A percentile compares a stretch with the other conserved stretches of the same genome.
These are phyloP conservation scores for Chamaenerion angustifolium DNA, from an alignment of 345 rosid genomes.

Conservation along the genomic window DNA sequence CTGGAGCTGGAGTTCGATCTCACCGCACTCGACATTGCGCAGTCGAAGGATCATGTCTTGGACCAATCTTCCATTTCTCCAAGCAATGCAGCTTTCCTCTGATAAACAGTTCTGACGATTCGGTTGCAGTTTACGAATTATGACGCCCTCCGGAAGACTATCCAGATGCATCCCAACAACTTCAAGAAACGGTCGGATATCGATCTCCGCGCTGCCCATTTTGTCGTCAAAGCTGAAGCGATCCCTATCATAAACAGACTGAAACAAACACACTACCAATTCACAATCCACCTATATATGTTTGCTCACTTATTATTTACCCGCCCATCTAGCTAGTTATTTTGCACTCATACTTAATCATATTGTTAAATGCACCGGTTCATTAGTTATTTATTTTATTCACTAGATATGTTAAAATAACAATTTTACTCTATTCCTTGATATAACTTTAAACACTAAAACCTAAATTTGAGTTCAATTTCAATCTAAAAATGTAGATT, in stretches of 20 bases:
- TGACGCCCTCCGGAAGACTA: conserved; percentile 19
- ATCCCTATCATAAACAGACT: conserved; percentile 63
- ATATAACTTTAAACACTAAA: no score
- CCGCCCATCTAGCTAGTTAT: no score
- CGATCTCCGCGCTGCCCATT: conserved; percentile 81
- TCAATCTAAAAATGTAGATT: no score
- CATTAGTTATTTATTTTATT: no score
- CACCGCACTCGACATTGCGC: conserved; percentile 31
- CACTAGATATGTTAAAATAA: no score
- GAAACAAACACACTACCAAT: conserved; percentile 2
- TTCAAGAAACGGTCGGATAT: conserved; percentile 30
- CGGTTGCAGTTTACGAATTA: conserved; percentile 13
- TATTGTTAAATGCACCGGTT: no score
- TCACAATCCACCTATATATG: no score
- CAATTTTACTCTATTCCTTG: no score
- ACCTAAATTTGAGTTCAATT: no score
- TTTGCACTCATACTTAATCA: no score
- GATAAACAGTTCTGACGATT: conserved; percentile 22
- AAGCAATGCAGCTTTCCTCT: conserved; percentile 19
- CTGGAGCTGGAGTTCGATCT: conserved; percentile 23
- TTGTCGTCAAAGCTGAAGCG: conserved; percentile 53
- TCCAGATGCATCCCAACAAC: conserved; percentile 29
- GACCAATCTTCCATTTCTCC: conserved; percentile 11
- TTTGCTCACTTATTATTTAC: no score
- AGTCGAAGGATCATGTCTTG: conserved; percentile 23